Evolutionary conservation across 352 stramenopile genomes (phyloP), one percentile per base, ranked within the genome.

Genomic region (Pythium apleroticum): DNA sequence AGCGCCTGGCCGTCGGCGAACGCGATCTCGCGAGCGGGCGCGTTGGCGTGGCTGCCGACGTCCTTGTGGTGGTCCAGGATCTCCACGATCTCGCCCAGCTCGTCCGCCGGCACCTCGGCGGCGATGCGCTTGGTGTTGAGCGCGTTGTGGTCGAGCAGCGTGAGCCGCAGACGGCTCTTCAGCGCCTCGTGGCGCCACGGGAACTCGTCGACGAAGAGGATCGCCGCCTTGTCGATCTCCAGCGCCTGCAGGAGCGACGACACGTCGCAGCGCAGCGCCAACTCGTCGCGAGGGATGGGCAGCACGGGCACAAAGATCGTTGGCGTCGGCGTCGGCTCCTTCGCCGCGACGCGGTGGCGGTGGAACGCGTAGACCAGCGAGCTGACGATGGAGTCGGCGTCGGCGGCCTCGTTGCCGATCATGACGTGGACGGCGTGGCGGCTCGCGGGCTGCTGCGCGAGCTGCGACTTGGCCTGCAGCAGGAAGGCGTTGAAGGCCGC

Each of bases 321-420:
- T 6, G 25, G 28, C 1, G 33, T 30, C n/a, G 65, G 45, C 9
- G 14, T 48, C 22, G n/a, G n/a, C n/a, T n/a, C n/a, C n/a, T 70
- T 43, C 9, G 35, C 12, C n/a, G 57, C n/a, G 41, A 41, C 35
- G 37, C 77, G 50, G 45, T 73, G 64, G 37, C 74, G 73, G 31
- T 80, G 39, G 56, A 79, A 88, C 8, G 86, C 86, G 69, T 89
- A 86, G 11, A 83, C 72, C 11, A 95, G 56, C 17, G 81, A 86
- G 71, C 84, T 95, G 14, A 95, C 73, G 69, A 95, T 92, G 20
- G 86, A 95, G 69, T 95, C 86, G 14, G 86, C 86, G 64, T 95
- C 84, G 9, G 81, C 81, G 15, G 86, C 84, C 62, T 95, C 86
- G 57, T 95, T 95, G 54, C 86, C 86, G 35, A 93, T 81, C 52